These are phyloP conservation scores for Gelatoporia subvermispora DNA, from an alignment of 768 basidiomycete genomes.

Conservation along the genomic window DNA sequence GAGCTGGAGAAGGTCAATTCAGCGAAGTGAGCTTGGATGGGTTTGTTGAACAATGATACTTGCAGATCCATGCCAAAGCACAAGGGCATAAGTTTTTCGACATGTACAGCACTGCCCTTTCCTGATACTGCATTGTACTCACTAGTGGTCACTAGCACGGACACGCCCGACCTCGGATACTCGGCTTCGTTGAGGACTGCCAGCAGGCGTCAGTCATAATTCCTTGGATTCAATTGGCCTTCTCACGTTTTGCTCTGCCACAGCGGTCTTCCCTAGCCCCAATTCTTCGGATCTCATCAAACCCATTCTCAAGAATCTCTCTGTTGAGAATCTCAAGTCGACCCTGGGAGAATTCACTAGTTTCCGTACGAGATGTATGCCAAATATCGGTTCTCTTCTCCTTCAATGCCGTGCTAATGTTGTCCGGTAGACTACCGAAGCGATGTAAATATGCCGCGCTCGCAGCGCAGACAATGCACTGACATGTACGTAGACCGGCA, in stretches of 20 bases:
- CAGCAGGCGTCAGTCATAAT: slow-evolving; percentile 32
- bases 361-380: slow-evolving; percentile 70
- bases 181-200: slow-evolving; percentile 32
- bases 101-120: slow-evolving; percentile 41
- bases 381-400: slow-evolving; percentile 1
- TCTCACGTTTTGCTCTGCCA: slow-evolving; percentile 13
- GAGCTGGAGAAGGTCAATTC: slow-evolving; percentile 78
- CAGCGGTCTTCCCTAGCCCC: slow-evolving; percentile 53
- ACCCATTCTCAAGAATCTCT: slow-evolving; percentile 61
- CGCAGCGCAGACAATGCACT: not conserved
- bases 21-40: not conserved
- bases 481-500: slow-evolving; percentile 54
- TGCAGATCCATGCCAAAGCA: slow-evolving; percentile 72
- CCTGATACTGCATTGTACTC: slow-evolving; percentile 1
- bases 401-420: slow-evolving; percentile 7
- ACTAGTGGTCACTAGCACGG: slow-evolving; percentile 47
- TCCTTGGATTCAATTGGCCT: slow-evolving; percentile 10
- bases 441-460: slow-evolving; percentile 40
- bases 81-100: slow-evolving; percentile 83
- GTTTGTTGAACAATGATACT: not conserved
- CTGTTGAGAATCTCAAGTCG: slow-evolving; percentile 56
- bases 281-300: slow-evolving; percentile 57
- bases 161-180: slow-evolving; percentile 57
- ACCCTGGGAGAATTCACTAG: slow-evolving; percentile 64
- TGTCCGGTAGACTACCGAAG: slow-evolving; percentile 59